phyloP scores from a whole-genome alignment of 306 rosid genomes.

The Fragaria nilgerrensis region DNA sequence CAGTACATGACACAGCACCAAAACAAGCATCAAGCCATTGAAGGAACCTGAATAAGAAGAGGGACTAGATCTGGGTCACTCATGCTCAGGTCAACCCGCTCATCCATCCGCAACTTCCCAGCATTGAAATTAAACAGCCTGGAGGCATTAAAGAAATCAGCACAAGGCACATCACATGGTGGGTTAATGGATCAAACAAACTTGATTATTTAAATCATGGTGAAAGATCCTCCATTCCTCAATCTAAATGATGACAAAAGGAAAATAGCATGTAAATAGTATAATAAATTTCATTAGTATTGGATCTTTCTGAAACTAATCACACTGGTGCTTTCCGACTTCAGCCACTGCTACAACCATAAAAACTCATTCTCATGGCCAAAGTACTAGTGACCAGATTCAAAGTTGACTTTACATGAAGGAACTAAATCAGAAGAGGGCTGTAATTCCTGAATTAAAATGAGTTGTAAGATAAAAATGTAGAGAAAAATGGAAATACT shows the following conservation, averaged over 20 bases:
- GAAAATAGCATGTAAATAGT: too few relatives aligned
- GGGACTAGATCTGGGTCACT: slow-evolving; percentile 96
- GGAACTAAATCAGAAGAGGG: background rate
- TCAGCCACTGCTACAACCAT: background rate
- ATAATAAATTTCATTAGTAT: background rate
- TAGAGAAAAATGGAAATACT: background rate
- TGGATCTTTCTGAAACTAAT: background rate
- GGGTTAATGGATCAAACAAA: background rate
- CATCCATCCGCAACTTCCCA: slow-evolving; percentile 85
- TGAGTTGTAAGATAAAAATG: background rate
- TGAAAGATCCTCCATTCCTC: background rate
- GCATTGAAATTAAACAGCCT: slow-evolving; percentile 86
- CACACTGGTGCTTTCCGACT: background rate
- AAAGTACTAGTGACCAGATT: background rate
- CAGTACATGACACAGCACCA: slow-evolving; percentile 9
- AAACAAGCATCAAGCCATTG: background rate
- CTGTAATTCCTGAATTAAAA: background rate
- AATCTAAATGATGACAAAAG: background rate
- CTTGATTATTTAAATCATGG: background rate
- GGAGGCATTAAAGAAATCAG: slow-evolving; percentile 31
- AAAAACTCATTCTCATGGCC: background rate
- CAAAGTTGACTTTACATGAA: background rate
- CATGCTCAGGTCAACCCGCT: slow-evolving; percentile 81
- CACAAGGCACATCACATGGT: background rate
- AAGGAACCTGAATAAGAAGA: slow-evolving; percentile 77